These are phyloP conservation scores for Penicillium hordei DNA, from an alignment of 2,329 filamentous ascomycete species.

Conservation along the genomic window DNA sequence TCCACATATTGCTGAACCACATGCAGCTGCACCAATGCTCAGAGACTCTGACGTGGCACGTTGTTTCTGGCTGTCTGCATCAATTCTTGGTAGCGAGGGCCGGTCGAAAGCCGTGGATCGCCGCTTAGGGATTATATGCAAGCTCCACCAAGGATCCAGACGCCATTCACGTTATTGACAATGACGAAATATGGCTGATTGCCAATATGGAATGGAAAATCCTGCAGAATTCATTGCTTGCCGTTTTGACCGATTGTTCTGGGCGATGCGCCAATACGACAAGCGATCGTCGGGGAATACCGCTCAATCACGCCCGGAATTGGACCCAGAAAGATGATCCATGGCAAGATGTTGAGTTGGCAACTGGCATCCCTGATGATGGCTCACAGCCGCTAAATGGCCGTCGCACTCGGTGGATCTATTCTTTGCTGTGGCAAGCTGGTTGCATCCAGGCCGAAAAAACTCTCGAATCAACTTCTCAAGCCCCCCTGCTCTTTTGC, in stretches of 20 bases:
- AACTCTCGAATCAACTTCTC: constrained; percentile 30
- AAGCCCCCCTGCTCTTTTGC: constrained; percentile 28
- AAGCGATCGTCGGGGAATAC: constrained; percentile 25
- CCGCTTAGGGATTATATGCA: constrained; percentile 17
- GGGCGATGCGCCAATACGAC: constrained; percentile 14
- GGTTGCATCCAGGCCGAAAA: constrained; percentile 18
- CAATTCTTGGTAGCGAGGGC: constrained; percentile 26
- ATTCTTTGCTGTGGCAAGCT: constrained; percentile 17
- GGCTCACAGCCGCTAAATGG: constrained; percentile 24
- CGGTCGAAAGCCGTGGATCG: constrained; percentile 27
- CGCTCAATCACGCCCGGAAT: constrained; percentile 21
- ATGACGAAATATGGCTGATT: constrained; percentile 12
- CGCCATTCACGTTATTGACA: constrained; percentile 13
- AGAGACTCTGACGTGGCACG: constrained; percentile 44
- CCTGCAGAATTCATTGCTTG: constrained; percentile 15
- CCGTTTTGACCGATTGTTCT: neutral
- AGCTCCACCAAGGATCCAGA: constrained; percentile 13
- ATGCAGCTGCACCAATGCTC: constrained; percentile 43
- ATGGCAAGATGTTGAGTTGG: constrained; percentile 31
- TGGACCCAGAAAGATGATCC: constrained; percentile 24
- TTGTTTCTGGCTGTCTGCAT: constrained; percentile 34
- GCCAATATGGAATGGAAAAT: constrained; percentile 9
- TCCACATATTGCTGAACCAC: constrained; percentile 35
- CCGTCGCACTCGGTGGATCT: constrained; percentile 22
- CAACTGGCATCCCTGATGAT: constrained; percentile 28